Evolutionary conservation across 2,329 filamentous ascomycete species (phyloP).

Genomic region (Alternaria sp.): DNA sequence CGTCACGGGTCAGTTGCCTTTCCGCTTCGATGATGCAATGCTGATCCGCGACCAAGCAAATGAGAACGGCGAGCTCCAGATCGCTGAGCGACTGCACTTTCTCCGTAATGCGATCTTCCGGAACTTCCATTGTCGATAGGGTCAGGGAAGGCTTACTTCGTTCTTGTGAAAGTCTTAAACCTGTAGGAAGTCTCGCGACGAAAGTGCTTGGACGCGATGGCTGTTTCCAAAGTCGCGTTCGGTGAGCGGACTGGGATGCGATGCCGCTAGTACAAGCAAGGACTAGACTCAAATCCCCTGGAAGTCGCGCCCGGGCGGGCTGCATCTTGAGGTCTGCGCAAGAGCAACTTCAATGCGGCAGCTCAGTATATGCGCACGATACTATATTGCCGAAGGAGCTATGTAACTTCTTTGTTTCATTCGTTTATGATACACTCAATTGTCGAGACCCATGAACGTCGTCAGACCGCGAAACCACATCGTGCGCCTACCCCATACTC

Average conservation of each 20-base stretch:
- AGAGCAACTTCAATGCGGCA: neutral
- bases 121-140: neutral
- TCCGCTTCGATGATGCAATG: conserved; percentile 88
- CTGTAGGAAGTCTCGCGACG: neutral
- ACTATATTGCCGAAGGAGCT: too few species aligned
- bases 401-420: too few species aligned
- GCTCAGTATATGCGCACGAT: neutral
- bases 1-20: conserved; percentile 64
- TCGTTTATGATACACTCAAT: too few species aligned
- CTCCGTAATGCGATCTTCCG: neutral
- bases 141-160: neutral
- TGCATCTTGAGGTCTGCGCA: neutral
- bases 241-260: neutral
- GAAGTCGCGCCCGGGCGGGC: neutral
- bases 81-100: conserved; percentile 82
- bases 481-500: too few species aligned
- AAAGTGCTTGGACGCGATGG: neutral
- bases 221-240: neutral
- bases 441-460: too few species aligned
- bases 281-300: neutral
- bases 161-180: neutral
- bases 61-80: conserved; percentile 82
- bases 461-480: too few species aligned
- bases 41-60: conserved; percentile 80
- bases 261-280: neutral